phyloP scores from a whole-genome alignment of 1,284 basidiomycete genomes.

The Termitomyces sp. region DNA sequence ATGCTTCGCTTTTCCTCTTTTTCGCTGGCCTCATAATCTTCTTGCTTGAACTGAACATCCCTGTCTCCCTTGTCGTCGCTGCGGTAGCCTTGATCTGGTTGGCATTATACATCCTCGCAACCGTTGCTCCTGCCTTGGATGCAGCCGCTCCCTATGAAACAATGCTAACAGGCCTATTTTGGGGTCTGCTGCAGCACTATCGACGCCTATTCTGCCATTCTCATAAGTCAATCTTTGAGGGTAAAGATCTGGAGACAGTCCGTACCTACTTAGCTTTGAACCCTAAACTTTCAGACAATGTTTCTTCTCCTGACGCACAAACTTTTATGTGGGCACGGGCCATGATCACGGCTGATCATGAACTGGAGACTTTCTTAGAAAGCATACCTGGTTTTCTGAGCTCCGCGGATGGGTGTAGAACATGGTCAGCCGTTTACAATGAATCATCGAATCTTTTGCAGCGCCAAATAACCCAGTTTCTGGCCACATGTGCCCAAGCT shows the following conservation, averaged over 20 bases:
- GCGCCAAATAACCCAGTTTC: background rate
- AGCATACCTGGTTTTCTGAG: constrained; percentile 4
- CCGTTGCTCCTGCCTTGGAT: background rate
- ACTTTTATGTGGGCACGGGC: background rate
- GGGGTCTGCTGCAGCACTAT: background rate
- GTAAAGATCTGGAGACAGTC: background rate
- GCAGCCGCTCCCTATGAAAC: constrained; percentile 5
- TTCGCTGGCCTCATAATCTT: constrained; percentile 8
- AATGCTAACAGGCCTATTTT: background rate
- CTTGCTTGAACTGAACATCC: background rate
- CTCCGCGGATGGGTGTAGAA: background rate
- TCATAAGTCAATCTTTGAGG: background rate
- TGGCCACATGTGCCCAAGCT: background rate
- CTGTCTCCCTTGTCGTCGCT: background rate
- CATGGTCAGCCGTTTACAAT: background rate
- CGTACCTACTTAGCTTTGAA: background rate
- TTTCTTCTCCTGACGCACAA: background rate
- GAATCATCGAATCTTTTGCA: background rate
- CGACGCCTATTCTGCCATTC: background rate
- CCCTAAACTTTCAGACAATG: background rate
- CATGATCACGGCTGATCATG: background rate
- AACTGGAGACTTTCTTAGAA: background rate
- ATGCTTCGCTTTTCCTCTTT: constrained; percentile 7
- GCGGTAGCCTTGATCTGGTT: background rate
- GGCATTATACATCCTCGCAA: background rate